A percentile compares a stretch with the other conserved stretches of the same genome.
Conservation (phyloP, 345 rosid genomes). For the Viola odorata region DNA sequence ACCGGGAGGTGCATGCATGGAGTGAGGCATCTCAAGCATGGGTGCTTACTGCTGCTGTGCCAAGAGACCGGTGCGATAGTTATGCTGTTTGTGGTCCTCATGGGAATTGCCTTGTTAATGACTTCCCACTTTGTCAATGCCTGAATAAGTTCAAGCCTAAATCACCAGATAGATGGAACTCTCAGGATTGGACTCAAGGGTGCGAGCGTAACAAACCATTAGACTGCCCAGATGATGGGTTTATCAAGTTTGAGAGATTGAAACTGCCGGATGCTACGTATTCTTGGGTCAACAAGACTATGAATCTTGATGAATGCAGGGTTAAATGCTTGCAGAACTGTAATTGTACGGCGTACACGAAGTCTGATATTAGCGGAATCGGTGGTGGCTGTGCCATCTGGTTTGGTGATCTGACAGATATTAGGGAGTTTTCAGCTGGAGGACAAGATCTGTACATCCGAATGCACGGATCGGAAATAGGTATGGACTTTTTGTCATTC, state of each 20-base stretch:
- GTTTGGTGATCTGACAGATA: constrained; percentile 15
- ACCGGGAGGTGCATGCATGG: background rate
- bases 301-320: constrained; percentile 11
- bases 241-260: background rate
- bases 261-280: constrained; percentile 13
- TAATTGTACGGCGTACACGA: constrained; percentile 14
- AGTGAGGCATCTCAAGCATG: background rate
- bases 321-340: constrained; percentile 12
- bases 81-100: constrained; percentile 11
- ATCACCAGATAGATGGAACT: background rate
- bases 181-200: constrained; percentile 7
- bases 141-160: constrained; percentile 13
- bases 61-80: constrained; percentile 4
- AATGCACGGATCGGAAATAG: constrained; percentile 7
- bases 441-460: constrained; percentile 12
- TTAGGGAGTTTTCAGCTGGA: background rate
- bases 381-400: constrained; percentile 17
- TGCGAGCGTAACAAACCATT: constrained; percentile 1
- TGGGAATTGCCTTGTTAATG: constrained; percentile 6
- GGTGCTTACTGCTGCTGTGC: background rate
- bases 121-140: constrained; percentile 1
- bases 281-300: constrained; percentile 4
- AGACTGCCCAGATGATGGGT: constrained; percentile 7
- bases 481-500: background rate
- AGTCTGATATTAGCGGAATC: background rate